Base-by-base conservation (phyloP, 1,284 basidiomycete genomes). In the Meira nashicola region DNA sequence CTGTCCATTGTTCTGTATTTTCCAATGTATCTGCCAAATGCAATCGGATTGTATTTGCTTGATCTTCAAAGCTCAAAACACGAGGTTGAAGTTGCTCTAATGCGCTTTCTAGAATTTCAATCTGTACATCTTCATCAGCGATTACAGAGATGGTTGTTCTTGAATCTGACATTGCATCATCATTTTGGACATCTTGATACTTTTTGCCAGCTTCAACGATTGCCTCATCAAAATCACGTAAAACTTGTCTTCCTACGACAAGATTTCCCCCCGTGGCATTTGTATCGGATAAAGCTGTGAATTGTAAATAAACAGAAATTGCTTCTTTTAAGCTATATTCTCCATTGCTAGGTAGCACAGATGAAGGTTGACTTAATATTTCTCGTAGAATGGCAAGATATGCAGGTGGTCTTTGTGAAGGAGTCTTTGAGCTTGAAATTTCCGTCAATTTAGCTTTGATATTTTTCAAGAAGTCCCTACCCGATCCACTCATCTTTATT, bases 1-100 rank as follows among this genome's bases (percentile, higher is more conserved):
- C 89, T 60, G 86, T 86, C 89, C 92, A 98, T 74, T 92, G 90
- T 77, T 97, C 92, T 59, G 92, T 89, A 2, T 82, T 78, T 78
- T 95, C 91, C n/a, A 94, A 82, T 19, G 95, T 81, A 76, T 90
- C 86, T 1, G 93, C 90, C 37, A 95, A 85, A 72, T 92, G 87
- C 70, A 90, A 89, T 53, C 92, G 83, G 59, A 97, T 80, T 4
- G 84, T 83, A 60, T 90, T 71, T 73, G 92, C 92, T 83, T 95
- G 92, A 79, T 97, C 92, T 78, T 97, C 94, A 75, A 91, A 95
- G 80, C 89, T 92, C 43, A 86, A 86, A 67, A 86, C 84, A 59
- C 87, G 83, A 1, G 88, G 86, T 72, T 90, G 88, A 21, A 91
- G 81, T 39, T 84, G 84, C 41, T 83, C 81, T 41, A 94, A 82